These are phyloP conservation scores for Cucumis sativus DNA, from an alignment of 306 rosid genomes.

Conservation along the genomic window DNA sequence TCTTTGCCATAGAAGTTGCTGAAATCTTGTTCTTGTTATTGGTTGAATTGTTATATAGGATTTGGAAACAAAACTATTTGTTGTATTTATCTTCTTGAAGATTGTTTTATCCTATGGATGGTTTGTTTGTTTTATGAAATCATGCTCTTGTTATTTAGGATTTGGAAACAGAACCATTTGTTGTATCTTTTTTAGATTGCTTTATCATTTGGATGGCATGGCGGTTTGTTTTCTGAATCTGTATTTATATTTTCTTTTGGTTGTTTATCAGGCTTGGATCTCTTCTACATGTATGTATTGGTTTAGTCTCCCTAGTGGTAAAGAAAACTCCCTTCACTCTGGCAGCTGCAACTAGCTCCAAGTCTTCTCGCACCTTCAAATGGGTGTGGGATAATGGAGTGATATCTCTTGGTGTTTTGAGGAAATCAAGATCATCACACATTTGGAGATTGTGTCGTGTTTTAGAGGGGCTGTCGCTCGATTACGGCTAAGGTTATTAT, in stretches of 20 bases:
- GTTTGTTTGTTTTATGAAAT: not conserved
- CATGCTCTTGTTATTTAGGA: not conserved
- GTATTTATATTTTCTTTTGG: not conserved
- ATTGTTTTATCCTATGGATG: not conserved
- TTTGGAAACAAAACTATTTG: not conserved
- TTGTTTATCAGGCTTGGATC: slow-evolving; percentile 38
- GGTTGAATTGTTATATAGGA: not conserved
- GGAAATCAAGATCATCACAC: slow-evolving; percentile 63
- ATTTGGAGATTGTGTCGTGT: slow-evolving; percentile 96
- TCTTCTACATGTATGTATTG: slow-evolving; percentile 39
- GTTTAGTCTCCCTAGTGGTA: slow-evolving; percentile 31
- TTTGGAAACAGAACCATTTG: not conserved
- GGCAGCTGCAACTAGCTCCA: slow-evolving; percentile 65
- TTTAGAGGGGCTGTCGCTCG: slow-evolving; percentile 73
- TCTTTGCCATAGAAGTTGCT: not conserved
- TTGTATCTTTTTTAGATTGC: not conserved
- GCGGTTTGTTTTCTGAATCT: not conserved
- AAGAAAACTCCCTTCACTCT: slow-evolving; percentile 71
- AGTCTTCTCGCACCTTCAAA: slow-evolving; percentile 78
- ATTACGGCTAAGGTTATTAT: slow-evolving; percentile 75
- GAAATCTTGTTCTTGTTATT: not conserved
- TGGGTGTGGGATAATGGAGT: slow-evolving; percentile 96
- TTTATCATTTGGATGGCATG: not conserved
- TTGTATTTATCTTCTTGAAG: not conserved
- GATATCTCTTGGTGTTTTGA: slow-evolving; percentile 39